Evolutionary conservation across 2,329 filamentous ascomycete genomes (phyloP), one percentile per base, ranked within the genome.

Genomic region (Aureobasidium uvarum): DNA sequence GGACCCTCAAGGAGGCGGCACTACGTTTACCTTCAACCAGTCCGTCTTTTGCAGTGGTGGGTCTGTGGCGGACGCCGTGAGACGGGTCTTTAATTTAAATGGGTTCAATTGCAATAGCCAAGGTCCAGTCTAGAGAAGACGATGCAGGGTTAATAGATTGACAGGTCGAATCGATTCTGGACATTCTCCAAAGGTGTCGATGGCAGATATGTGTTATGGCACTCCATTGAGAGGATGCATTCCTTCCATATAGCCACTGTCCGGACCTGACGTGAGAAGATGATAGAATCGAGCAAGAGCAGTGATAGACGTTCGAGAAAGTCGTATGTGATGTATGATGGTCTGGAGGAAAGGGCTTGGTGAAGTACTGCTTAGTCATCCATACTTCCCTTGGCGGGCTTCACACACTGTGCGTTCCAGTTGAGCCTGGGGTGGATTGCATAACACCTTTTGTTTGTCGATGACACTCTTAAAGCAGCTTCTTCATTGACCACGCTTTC

Each of bases 21-120:
- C 54, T 28, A 43, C 54, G 14, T 56, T 56, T n/a, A 56, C 54
- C 13, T 56, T 56, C 38, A 56, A 56, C 5, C 54, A 56, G 23
- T 56, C 54, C 13, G 54, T n/a, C 14, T 56, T 56, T 31, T 56
- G 54, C 13, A 16, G 10, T 10, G 25, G 54, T 10, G 54, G 54
- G 10, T 41, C 54, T 1, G n/a, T 56, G 4, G 36, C 36, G 1
- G 38, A 56, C 43, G 54, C 54, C 14, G 54, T 56, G 38, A 20
- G 10, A 6, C 36, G 43, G 54, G 38, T 56, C 0, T 31, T 56
- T 23, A 36, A 36, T 28, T 23, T 43, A 6, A 38, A 31, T 28
- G 54, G 20, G 18, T 56, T 56, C 18, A 43, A 10, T 16, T 56
- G 54, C 20, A 43, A 23, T 18, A 38, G 54, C 5, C 54, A 56